Conservation (phyloP, 176 grass and related monocot genomes). For the Zea luxurians region DNA sequence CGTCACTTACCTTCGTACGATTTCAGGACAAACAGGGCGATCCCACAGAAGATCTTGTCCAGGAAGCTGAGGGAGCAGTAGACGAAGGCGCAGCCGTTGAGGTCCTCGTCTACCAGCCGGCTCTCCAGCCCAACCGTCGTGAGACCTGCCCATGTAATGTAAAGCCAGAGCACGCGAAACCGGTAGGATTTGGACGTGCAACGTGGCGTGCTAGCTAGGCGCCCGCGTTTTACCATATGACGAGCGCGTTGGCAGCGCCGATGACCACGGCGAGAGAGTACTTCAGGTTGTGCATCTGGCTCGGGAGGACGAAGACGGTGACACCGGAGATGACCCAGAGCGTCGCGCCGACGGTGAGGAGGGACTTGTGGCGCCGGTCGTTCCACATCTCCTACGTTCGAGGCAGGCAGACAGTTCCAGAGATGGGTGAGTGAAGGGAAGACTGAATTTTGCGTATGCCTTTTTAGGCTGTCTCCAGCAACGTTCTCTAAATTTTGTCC, state of each 20-base stretch:
- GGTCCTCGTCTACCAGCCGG: conserved; percentile 58
- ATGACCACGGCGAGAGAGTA: conserved; percentile 62
- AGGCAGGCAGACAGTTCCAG: neutral
- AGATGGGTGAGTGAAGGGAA: neutral
- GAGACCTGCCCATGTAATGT: conserved; percentile 25
- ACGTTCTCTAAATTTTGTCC: no score
- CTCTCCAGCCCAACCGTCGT: conserved; percentile 67
- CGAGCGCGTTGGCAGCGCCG: conserved; percentile 62
- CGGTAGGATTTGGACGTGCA: no score
- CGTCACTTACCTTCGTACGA: conserved; percentile 66
- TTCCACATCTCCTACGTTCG: conserved; percentile 70
- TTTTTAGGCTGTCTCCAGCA: no score
- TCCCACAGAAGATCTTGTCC: conserved; percentile 72
- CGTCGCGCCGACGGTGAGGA: conserved; percentile 56
- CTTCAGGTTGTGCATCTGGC: conserved; percentile 60
- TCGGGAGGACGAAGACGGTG: conserved; percentile 58
- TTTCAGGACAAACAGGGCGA: conserved; percentile 65
- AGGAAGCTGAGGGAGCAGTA: conserved; percentile 77
- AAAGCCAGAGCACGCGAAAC: no score
- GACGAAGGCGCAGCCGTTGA: conserved; percentile 66
- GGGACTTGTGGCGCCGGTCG: conserved; percentile 54
- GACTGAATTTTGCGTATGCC: neutral
- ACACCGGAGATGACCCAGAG: conserved; percentile 66
- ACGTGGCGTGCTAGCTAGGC: neutral
- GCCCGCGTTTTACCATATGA: conserved; percentile 37